Evolutionary conservation across 2,329 filamentous ascomycete species (phyloP).

Genomic region (Aspergillus novoparasiticus): DNA sequence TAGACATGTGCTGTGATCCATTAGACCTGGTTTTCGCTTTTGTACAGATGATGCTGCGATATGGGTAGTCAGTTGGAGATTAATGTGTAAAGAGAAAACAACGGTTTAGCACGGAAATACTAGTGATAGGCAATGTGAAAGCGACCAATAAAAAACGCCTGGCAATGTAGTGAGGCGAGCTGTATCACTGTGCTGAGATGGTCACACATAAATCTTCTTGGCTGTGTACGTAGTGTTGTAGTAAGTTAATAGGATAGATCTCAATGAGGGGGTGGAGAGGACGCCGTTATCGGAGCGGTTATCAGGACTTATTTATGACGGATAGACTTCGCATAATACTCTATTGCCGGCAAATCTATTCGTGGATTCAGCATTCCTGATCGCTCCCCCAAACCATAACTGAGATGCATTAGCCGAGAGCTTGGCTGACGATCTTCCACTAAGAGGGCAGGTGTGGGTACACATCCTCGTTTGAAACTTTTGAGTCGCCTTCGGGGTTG

Average conservation of each 20-base stretch:
- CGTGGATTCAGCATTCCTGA: not conserved
- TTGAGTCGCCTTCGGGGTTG: too few species aligned
- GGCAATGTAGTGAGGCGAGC: not conserved
- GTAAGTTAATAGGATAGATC: not conserved
- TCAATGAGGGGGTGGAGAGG: not conserved
- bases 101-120: not conserved
- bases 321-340: not conserved
- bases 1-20: not conserved
- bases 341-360: not conserved
- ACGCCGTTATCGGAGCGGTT: not conserved
- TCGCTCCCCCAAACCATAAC: not conserved
- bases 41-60: not conserved
- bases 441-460: not conserved
- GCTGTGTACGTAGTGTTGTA: not conserved
- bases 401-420: constrained; percentile 9
- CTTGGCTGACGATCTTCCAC: constrained; percentile 3
- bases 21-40: not conserved
- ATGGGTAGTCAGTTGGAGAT: not conserved
- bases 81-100: not conserved
- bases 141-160: not conserved
- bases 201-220: not conserved
- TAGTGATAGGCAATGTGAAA: not conserved
- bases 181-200: not conserved
- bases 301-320: not conserved
- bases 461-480: not conserved